Base-by-base conservation (phyloP, 345 rosid genomes). In the Eucalyptus victrix region DNA sequence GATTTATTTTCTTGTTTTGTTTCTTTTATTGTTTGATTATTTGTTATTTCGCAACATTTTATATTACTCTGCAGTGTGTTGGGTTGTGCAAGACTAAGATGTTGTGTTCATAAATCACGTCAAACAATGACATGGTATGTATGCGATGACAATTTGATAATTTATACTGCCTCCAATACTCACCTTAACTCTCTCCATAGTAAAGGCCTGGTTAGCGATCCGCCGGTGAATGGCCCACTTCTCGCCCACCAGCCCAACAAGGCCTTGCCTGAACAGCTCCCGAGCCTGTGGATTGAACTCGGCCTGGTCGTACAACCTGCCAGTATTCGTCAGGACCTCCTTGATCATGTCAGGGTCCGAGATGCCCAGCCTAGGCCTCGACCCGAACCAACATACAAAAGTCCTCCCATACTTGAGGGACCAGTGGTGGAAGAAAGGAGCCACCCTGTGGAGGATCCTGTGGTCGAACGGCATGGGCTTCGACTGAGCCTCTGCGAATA, bases 301-400 rank as follows among this genome's bases (percentile, higher is more conserved):
- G n/a, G 92, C 15, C 87, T 91, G 94, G 51, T 89, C 94, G 50
- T 92, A 94, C 32, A 93, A 92, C 45, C 94, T 94, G 50, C 88
- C 88, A 9, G 93, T 90, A 40, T 90, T 93, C 90, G 91, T 69
- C 18, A 95, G 89, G 49, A 94, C 92, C 89, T 95, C 96, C 90
- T 95, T 94, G 58, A 97, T 92, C 91, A 95, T 89, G 16, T 86
- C 93, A 86, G 92, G 96, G 89, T 97, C 96, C 67, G 95, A 92
- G 19, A 93, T 87, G 11, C 95, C 96, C 89, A 97, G 89, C 88
- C 96, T 94, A 19, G 98, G 96, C 86, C 65, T 91, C 51, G 92
- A 88, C 87, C 99, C 99, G 80, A 97, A 96, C 98, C 99, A 95
- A 92, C 90, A 96, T 12, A 97, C 90, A 80, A 93, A 95, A 28